A percentile compares a stretch with the other conserved stretches of the same genome.
Conservation (phyloP, 495 filamentous ascomycete species). For the Lineolata rhizophorae region DNA sequence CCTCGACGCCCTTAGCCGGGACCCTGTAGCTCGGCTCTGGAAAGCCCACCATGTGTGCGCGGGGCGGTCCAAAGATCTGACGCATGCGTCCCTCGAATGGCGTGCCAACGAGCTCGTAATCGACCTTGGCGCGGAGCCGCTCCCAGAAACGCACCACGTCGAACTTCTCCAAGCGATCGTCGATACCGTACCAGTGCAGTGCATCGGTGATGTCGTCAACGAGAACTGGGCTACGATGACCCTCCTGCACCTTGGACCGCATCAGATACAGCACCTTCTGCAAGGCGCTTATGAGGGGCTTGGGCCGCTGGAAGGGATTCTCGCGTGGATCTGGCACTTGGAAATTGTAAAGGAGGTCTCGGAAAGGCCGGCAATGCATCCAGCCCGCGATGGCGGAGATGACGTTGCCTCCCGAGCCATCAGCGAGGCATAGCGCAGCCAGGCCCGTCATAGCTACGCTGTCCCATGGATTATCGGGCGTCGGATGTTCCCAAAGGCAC, state of each 20-base stretch:
- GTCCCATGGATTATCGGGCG: slow-evolving; percentile 15
- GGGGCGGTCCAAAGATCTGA: slow-evolving; percentile 24
- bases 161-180: slow-evolving; percentile 13
- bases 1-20: slow-evolving; percentile 9
- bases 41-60: slow-evolving; percentile 7
- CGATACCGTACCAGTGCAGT: slow-evolving; percentile 17
- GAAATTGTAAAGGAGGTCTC: slow-evolving; percentile 29
- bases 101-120: slow-evolving; percentile 28
- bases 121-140: slow-evolving; percentile 26
- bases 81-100: slow-evolving; percentile 18
- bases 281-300: slow-evolving; percentile 16
- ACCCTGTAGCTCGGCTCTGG: slow-evolving; percentile 12
- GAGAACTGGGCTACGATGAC: slow-evolving; percentile 4
- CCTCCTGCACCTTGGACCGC: slow-evolving; percentile 6
- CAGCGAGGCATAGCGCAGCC: slow-evolving; percentile 24
- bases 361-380: slow-evolving; percentile 36
- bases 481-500: slow-evolving; percentile 37
- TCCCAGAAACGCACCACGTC: slow-evolving; percentile 27
- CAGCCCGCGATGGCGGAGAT: slow-evolving; percentile 26
- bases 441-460: slow-evolving; percentile 35
- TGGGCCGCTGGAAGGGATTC: slow-evolving; percentile 27
- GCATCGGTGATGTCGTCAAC: slow-evolving; percentile 11
- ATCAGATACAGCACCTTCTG: slow-evolving; percentile 14
- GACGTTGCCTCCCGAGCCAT: slow-evolving; percentile 19
- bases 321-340: slow-evolving; percentile 26